Evolutionary conservation across 2,329 filamentous ascomycete genomes (phyloP), one percentile per base, ranked within the genome.

Genomic region (Dothideomycetidae sp.): DNA sequence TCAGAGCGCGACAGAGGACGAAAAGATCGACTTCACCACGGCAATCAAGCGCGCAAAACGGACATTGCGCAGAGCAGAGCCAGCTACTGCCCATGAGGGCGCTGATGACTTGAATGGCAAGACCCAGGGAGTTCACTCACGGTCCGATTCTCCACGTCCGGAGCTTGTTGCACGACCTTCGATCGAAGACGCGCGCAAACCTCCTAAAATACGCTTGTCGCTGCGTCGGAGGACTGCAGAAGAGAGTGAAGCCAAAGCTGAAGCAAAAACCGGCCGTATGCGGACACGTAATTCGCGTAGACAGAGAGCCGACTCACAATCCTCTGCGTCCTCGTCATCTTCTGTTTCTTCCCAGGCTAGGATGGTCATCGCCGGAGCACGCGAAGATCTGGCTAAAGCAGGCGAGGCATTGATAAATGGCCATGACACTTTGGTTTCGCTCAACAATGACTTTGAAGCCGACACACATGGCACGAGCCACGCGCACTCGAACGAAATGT

Each of bases 31-130:
- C 17, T 68, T 68, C 43, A 58, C 62, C 42, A 43, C 41, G n/a
- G 58, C 57, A 37, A 60, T 67, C 42, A 60, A 56, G 31, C 46
- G 44, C n/a, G 58, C 58, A 21, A 64, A 63, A 48, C 62, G 36
- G 19, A 38, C 36, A n/a, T 17, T 38, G 9, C 29, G 36, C 18
- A 16, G 19, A 5, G 18, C 29, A 10, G 11, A 15, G 17, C 41
- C 53, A 53, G 39, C 55, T 48, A 39, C 47, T 50, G 33, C 52
- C 33, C 33, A 47, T 36, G 7, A 7, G 7, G 7, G 7, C n/a
- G n/a, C 7, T 26, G 21, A 26, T n/a, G 21, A 26, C 7, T n/a
- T 26, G 21, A 26, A 26, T 26, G 21, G 21, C n/a, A 26, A n/a
- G n/a, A 26, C 7, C 7, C 21, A 26, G 7, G 7, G 21, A n/a